These are phyloP conservation scores for Rachicladosporium sp. DNA, from an alignment of 2,329 filamentous ascomycete genomes.

Conservation along the genomic window DNA sequence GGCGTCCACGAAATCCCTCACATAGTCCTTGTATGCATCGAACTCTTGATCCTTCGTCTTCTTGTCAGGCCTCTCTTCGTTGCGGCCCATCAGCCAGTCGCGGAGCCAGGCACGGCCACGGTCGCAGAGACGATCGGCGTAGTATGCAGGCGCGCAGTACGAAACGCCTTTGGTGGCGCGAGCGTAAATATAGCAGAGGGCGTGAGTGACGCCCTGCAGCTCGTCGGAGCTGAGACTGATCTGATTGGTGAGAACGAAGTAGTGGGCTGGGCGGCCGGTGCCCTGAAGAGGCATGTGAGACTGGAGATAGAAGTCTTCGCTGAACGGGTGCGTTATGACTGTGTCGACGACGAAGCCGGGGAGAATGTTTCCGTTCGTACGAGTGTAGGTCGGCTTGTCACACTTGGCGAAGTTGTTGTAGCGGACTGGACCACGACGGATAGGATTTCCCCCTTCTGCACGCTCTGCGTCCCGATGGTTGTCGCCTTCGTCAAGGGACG, in stretches of 20 bases:
- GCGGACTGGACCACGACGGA: no score
- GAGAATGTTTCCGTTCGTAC: conserved; percentile 7
- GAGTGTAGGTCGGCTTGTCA: no score
- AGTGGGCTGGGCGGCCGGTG: conserved; percentile 69
- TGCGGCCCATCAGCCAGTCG: neutral
- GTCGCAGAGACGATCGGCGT: conserved; percentile 27
- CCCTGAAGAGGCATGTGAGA: conserved; percentile 44
- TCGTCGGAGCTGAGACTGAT: conserved; percentile 1
- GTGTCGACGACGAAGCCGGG: conserved; percentile 10
- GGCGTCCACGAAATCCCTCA: no score
- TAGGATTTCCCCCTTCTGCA: no score
- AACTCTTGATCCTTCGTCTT: no score
- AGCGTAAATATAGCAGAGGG: conserved; percentile 22
- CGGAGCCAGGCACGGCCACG: conserved; percentile 17
- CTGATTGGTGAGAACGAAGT: conserved; percentile 39
- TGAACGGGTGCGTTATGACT: conserved; percentile 6
- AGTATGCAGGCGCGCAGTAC: conserved; percentile 25
- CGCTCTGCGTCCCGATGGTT: no score
- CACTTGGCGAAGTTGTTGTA: no score
- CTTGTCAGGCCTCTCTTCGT: no score
- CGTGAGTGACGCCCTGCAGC: conserved; percentile 7
- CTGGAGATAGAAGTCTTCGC: conserved; percentile 13
- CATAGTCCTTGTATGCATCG: no score
- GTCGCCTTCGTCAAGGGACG: no score
- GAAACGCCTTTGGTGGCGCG: conserved; percentile 20